Percentiles rank a stretch among this genome's conserved stretches.
Evolutionary conservation across 2,329 filamentous ascomycete genomes (phyloP).

Genomic region (Pseudomassariella vexata): DNA sequence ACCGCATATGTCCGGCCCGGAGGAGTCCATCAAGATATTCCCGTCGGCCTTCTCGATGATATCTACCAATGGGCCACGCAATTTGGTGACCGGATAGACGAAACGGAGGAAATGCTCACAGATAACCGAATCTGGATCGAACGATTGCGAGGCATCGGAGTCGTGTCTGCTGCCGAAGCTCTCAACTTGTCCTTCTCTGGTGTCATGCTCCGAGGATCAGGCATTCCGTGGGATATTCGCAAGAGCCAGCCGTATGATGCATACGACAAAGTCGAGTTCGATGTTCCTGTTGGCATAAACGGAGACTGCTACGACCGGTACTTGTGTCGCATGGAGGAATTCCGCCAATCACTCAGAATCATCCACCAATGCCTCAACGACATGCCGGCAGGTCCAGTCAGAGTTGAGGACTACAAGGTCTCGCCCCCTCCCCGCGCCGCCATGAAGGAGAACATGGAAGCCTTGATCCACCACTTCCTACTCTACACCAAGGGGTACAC

Average conservation of each 20-base stretch:
- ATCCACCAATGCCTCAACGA: conserved; percentile 99
- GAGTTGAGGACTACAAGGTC: conserved; percentile 98
- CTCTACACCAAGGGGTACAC: conserved; percentile 98
- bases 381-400: conserved; percentile 91
- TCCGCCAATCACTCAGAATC: conserved; percentile 95
- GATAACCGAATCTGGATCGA: conserved; percentile 99
- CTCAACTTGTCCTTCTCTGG: conserved; percentile 95
- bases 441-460: conserved; percentile 99
- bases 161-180: conserved; percentile 87
- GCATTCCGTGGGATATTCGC: conserved; percentile 92
- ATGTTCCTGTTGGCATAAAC: conserved; percentile 92
- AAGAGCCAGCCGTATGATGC: conserved; percentile 97
- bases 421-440: conserved; percentile 89
- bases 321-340: conserved; percentile 98
- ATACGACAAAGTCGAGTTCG: conserved; percentile 96
- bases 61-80: conserved; percentile 99
- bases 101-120: conserved; percentile 96
- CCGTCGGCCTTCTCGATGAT: conserved; percentile 88
- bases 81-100: conserved; percentile 96
- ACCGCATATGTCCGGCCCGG: conserved; percentile 95
- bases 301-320: conserved; percentile 99
- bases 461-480: conserved; percentile 97
- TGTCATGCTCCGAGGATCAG: conserved; percentile 96
- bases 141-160: conserved; percentile 83
- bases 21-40: conserved; percentile 93